Percentiles rank a stretch among this genome's conserved stretches.
Evolutionary conservation across 108 stramenopile species (phyloP).

Genomic region (Heterococcus sp.): DNA sequence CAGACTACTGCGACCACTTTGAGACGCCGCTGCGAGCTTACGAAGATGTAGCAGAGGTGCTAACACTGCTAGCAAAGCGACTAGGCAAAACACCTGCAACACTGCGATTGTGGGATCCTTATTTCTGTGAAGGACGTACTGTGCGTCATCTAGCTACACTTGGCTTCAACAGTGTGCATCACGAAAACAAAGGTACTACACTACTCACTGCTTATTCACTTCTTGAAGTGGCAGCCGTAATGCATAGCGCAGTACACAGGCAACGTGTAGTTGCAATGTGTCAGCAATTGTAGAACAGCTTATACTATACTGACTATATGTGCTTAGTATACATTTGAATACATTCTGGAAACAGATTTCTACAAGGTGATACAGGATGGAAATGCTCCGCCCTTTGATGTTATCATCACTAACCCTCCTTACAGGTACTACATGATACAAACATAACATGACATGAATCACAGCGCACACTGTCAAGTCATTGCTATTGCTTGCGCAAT

Average conservation of each 20-base stretch:
- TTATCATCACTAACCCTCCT: conserved; percentile 92
- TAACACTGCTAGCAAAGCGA: conserved; percentile 56
- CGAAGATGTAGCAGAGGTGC: conserved; percentile 70
- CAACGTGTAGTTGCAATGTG: too few species aligned
- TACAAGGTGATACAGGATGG: conserved; percentile 29
- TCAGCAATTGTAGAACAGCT: too few species aligned
- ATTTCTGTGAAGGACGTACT: conserved; percentile 86
- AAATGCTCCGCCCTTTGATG: conserved; percentile 69
- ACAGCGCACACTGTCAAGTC: too few species aligned
- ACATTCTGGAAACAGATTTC: too few species aligned
- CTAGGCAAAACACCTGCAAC: conserved; percentile 46
- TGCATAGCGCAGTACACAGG: too few species aligned
- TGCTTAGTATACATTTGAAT: too few species aligned
- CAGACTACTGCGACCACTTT: conserved; percentile 77
- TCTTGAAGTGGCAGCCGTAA: too few species aligned
- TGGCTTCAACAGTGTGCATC: neutral
- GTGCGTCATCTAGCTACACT: neutral
- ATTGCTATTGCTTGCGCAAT: too few species aligned
- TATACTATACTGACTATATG: too few species aligned
- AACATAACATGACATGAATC: too few species aligned
- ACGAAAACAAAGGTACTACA: neutral
- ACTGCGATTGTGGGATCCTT: conserved; percentile 87
- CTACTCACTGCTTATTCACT: too few species aligned
- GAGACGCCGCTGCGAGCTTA: conserved; percentile 90
- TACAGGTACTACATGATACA: too few species aligned